Conservation (phyloP, 1,284 basidiomycete genomes). For the Sanghuangporus weigelae region DNA sequence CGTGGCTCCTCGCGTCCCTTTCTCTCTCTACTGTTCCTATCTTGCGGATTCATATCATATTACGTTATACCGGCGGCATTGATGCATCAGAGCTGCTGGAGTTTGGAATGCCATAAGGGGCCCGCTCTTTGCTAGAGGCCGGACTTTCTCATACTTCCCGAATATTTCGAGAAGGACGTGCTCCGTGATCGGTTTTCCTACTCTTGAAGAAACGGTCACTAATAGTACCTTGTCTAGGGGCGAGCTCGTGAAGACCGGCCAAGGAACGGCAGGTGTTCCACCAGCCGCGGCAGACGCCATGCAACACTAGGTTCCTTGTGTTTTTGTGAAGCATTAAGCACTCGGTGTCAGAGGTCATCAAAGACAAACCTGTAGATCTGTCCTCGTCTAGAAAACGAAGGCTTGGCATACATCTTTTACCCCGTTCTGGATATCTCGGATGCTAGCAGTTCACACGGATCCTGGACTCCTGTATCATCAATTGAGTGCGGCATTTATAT, state of each 20-base stretch:
- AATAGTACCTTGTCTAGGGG: conserved; percentile 35
- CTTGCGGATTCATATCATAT: too few species aligned
- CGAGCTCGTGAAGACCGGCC: conserved; percentile 60
- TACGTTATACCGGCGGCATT: too few species aligned
- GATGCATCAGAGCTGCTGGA: too few species aligned
- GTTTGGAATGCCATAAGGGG: too few species aligned
- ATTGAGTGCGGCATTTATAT: background rate
- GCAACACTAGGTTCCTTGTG: conserved; percentile 11
- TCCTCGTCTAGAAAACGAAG: background rate
- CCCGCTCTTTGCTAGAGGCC: too few species aligned
- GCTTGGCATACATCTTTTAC: background rate
- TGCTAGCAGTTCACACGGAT: background rate
- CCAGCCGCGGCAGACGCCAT: conserved; percentile 10
- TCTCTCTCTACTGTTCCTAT: too few species aligned
- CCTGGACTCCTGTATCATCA: background rate
- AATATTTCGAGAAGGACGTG: too few species aligned
- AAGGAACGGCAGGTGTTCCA: conserved; percentile 25
- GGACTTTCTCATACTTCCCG: too few species aligned
- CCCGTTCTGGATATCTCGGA: background rate
- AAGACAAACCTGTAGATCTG: background rate
- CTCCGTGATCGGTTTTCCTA: too few species aligned
- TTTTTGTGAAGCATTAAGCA: background rate
- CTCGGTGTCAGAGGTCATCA: background rate
- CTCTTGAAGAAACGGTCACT: too few species aligned
- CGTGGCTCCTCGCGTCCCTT: background rate